Evolutionary conservation across 1,284 basidiomycete species (phyloP).

Genomic region (Pseudozyma thailandica): DNA sequence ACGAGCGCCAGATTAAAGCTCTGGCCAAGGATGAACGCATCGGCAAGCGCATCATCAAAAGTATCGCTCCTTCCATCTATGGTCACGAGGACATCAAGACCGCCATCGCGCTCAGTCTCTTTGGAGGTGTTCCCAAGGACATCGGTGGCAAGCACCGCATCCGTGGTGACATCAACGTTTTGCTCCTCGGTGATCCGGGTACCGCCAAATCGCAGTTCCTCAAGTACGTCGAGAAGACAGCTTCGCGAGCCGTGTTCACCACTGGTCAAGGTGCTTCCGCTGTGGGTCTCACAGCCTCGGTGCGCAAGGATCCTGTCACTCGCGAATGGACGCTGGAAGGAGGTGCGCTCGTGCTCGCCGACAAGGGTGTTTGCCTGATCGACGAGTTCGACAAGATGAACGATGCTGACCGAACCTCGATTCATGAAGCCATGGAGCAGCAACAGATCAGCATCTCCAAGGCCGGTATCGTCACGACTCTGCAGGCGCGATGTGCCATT

Average conservation of each 20-base stretch:
- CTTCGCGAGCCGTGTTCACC: constrained; percentile 94
- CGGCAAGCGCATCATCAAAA: constrained; percentile 95
- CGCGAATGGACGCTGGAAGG: constrained; percentile 99
- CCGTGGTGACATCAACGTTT: constrained; percentile 95
- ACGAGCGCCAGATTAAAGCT: constrained; percentile 87
- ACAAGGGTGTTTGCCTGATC: constrained; percentile 98
- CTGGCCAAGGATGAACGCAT: constrained; percentile 92
- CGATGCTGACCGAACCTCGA: constrained; percentile 85
- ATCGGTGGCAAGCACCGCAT: constrained; percentile 96
- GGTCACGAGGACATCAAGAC: constrained; percentile 99
- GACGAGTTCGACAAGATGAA: constrained; percentile 99
- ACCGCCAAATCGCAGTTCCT: constrained; percentile 99
- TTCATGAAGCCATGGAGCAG: constrained; percentile 99
- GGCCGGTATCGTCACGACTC: constrained; percentile 94
- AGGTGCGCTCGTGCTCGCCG: constrained; percentile 93
- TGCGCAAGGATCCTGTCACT: constrained; percentile 96
- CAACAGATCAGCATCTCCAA: constrained; percentile 99
- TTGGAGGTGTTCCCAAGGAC: constrained; percentile 92
- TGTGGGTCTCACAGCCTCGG: constrained; percentile 96
- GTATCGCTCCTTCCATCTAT: constrained; percentile 97
- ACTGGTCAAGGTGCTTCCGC: constrained; percentile 98
- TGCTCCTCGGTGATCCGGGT: constrained; percentile 95
- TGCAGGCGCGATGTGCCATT: constrained; percentile 96
- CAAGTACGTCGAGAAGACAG: constrained; percentile 99
- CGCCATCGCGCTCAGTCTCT: constrained; percentile 91